A percentile compares a stretch with the other conserved stretches of the same genome.
Conservation (phyloP, 371 early-diverging fungal species). For the Basidiobolus meristosporus region DNA sequence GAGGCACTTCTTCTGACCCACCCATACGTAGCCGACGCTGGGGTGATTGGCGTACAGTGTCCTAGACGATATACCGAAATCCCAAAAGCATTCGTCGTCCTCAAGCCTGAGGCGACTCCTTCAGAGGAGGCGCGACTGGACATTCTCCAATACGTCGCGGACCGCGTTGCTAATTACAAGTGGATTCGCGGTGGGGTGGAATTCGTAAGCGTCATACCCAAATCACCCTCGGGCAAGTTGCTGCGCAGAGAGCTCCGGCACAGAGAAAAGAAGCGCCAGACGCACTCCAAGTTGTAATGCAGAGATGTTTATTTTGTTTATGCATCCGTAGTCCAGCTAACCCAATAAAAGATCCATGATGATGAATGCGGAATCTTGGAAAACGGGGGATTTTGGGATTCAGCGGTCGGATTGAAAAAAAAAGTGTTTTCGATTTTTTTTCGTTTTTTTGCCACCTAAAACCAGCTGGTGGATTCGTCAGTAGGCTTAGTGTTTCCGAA, state of each 20-base stretch:
- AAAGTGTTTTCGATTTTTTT: too few species aligned
- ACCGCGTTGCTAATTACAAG: slow-evolving; percentile 50
- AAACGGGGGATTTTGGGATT: too few species aligned
- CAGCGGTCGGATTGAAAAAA: too few species aligned
- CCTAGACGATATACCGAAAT: slow-evolving; percentile 47
- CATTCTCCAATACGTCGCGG: slow-evolving; percentile 31
- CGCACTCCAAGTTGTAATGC: too few species aligned
- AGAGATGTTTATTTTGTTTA: too few species aligned
- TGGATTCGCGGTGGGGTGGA: slow-evolving; percentile 56
- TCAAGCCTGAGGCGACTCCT: slow-evolving; percentile 8
- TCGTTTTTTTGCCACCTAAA: too few species aligned
- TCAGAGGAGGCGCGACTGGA: slow-evolving; percentile 17
- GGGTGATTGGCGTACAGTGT: slow-evolving; percentile 46
- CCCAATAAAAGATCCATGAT: too few species aligned
- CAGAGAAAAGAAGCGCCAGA: not conserved
- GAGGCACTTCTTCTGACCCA: slow-evolving; percentile 59
- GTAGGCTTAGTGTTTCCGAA: too few species aligned
- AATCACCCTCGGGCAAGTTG: slow-evolving; percentile 65
- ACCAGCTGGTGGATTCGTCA: too few species aligned
- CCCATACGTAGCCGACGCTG: slow-evolving; percentile 46
- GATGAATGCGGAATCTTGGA: too few species aligned
- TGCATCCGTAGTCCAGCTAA: too few species aligned
- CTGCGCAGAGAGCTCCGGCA: slow-evolving; percentile 18
- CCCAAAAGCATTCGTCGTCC: slow-evolving; percentile 61
- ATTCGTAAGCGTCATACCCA: slow-evolving; percentile 49